Base-by-base conservation (phyloP, 805 yeast species). In the Schwanniomyces pseudopolymorphus region DNA sequence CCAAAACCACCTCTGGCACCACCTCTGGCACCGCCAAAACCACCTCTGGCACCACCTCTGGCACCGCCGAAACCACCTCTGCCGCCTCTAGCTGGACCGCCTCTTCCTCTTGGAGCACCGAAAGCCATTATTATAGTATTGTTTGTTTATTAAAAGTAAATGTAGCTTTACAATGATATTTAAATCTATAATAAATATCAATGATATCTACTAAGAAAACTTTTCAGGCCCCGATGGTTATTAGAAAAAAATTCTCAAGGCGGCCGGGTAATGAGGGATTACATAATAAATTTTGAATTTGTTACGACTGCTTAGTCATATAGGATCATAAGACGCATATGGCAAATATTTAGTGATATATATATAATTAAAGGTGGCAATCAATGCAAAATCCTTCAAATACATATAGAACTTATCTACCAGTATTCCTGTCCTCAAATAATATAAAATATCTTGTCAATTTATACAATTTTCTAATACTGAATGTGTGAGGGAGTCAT, bases 61-160 rank as follows among this genome's bases (percentile, higher is more conserved):
- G 67, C 60, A 39, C 76, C 73, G 46, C 82, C 82, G n/a, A n/a
- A n/a, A n/a, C n/a, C n/a, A n/a, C n/a, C n/a, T n/a, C n/a, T n/a
- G 39, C 76, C 73, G 46, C 82, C 82, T 48, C 81, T 64, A 33
- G 69, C 59, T 57, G 64, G 64, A 52, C 81, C 76, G 39, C 74
- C 78, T 58, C 75, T 61, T 58, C 88, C 85, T 72, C 87, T 77
- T 58, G 87, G 82, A 72, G 84, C 82, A 67, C 70, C 70, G 58
- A 84, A 85, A 66, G 92, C 89, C 96, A 89, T 88, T 75, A 45
- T 63, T 38, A 39, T 19, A 36, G 16, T 36, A 36, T 31, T 31
- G 9, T 40, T 16, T n/a, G 21, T 40, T 20, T 21, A 26, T 28
- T 20, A 28, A 26, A 21, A 40, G 25, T 20, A 31, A 19, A 17